Conservation (phyloP, 768 basidiomycete species). For the Suillus weaverae region DNA sequence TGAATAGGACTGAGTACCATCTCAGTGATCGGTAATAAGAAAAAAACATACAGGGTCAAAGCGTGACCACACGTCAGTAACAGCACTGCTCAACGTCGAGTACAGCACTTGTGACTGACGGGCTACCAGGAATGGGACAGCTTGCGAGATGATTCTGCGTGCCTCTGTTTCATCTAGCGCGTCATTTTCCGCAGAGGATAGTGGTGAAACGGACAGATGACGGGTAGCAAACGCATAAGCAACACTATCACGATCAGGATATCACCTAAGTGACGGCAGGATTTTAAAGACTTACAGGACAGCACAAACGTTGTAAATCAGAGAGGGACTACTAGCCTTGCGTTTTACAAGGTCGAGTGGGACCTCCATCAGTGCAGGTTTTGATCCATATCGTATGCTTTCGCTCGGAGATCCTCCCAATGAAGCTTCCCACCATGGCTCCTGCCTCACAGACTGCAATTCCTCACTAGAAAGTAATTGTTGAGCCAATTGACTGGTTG, state of each 20-base stretch:
- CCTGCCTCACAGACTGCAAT: slow-evolving; percentile 45
- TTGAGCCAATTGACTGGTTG: slow-evolving; percentile 58
- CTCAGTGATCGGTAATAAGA: not conserved
- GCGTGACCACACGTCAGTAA: slow-evolving; percentile 69
- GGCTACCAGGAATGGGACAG: slow-evolving; percentile 67
- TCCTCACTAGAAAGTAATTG: slow-evolving; percentile 60
- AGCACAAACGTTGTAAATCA: slow-evolving; percentile 70
- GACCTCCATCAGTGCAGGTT: slow-evolving; percentile 46
- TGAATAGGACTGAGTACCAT: slow-evolving; percentile 15
- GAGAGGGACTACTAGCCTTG: slow-evolving; percentile 36
- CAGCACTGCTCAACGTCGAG: slow-evolving; percentile 47
- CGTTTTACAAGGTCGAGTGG: slow-evolving; percentile 46
- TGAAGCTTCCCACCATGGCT: slow-evolving; percentile 75
- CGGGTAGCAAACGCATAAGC: slow-evolving; percentile 70
- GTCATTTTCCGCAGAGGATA: slow-evolving; percentile 43
- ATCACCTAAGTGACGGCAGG: slow-evolving; percentile 1
- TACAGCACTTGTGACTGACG: slow-evolving; percentile 57
- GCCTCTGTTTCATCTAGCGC: slow-evolving; percentile 49
- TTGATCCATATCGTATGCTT: slow-evolving; percentile 32
- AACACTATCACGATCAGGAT: slow-evolving; percentile 42
- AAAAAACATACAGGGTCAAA: slow-evolving; percentile 39
- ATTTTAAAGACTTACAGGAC: slow-evolving; percentile 52
- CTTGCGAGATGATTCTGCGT: slow-evolving; percentile 45
- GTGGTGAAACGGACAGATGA: slow-evolving; percentile 56
- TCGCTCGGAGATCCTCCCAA: slow-evolving; percentile 8